Evolutionary conservation across 208 protist genomes (phyloP).

Genomic region (Trypanosoma boissoni): DNA sequence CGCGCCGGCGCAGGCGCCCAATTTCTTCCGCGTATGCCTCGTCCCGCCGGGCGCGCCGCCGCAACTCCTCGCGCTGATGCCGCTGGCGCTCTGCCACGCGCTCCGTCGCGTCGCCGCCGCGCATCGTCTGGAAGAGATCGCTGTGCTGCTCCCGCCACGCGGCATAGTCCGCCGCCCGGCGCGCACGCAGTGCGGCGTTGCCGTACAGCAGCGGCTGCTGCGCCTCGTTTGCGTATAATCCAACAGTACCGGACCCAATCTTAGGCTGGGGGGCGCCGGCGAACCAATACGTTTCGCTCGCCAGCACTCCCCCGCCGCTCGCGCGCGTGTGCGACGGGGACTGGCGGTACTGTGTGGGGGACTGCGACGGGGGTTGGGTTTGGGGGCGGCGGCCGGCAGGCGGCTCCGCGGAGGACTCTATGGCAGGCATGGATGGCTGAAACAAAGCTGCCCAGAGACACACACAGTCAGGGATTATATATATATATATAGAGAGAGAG

Average conservation of each 20-base stretch:
- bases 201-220: slow-evolving; percentile 10
- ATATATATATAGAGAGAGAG: neutral
- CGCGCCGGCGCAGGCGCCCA: slow-evolving; percentile 1
- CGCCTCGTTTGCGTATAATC: slow-evolving; percentile 31
- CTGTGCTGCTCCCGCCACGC: slow-evolving; percentile 56
- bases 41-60: slow-evolving; percentile 1
- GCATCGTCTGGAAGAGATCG: slow-evolving; percentile 21
- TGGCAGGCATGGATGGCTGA: too few species aligned
- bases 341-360: neutral
- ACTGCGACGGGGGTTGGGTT: neutral
- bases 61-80: neutral
- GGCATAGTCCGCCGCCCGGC: slow-evolving; percentile 34
- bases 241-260: slow-evolving; percentile 55
- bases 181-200: slow-evolving; percentile 20
- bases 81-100: slow-evolving; percentile 13
- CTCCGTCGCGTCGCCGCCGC: slow-evolving; percentile 14
- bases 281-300: neutral
- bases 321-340: neutral
- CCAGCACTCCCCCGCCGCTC: neutral
- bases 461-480: neutral
- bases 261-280: too few species aligned
- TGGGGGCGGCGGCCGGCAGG: neutral
- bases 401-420: too few species aligned
- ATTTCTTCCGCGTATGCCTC: slow-evolving; percentile 27
- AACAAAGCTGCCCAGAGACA: too few species aligned